Percentiles rank a stretch among this genome's conserved stretches.
Evolutionary conservation across 169 alveolate genomes (phyloP).

Genomic region (Plasmodium coatneyi): DNA sequence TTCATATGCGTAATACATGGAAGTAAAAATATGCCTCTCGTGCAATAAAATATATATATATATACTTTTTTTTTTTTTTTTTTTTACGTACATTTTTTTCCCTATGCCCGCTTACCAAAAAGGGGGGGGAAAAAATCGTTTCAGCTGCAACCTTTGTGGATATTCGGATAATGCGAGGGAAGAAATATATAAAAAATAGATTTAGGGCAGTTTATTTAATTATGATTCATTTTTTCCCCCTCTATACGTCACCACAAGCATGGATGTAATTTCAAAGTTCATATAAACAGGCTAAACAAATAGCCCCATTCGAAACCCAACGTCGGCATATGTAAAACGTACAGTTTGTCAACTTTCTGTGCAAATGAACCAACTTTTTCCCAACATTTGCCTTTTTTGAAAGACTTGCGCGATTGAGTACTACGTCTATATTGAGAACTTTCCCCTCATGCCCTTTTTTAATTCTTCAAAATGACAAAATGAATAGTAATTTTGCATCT

Average conservation of each 20-base stretch:
- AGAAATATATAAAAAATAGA: neutral
- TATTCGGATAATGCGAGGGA: neutral
- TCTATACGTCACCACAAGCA: neutral
- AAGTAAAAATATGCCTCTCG: neutral
- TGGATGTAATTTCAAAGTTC: neutral
- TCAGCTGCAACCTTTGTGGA: neutral
- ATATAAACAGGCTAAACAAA: neutral
- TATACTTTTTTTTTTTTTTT: neutral
- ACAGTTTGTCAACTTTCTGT: neutral
- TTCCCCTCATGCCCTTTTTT: neutral
- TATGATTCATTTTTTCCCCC: neutral
- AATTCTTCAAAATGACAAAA: neutral
- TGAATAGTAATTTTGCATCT: neutral
- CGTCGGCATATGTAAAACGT: neutral
- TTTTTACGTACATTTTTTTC: neutral
- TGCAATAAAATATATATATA: neutral
- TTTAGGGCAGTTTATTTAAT: neutral
- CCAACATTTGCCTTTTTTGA: neutral
- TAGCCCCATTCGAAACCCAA: neutral
- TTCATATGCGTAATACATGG: neutral
- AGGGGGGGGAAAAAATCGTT: neutral
- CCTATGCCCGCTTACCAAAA: neutral
- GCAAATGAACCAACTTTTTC: constrained; percentile 1
- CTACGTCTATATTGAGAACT: neutral
- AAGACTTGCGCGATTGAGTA: neutral